Evolutionary conservation across 805 yeast genomes (phyloP), one percentile per base, ranked within the genome.

Genomic region (Lipomyces oligophaga): DNA sequence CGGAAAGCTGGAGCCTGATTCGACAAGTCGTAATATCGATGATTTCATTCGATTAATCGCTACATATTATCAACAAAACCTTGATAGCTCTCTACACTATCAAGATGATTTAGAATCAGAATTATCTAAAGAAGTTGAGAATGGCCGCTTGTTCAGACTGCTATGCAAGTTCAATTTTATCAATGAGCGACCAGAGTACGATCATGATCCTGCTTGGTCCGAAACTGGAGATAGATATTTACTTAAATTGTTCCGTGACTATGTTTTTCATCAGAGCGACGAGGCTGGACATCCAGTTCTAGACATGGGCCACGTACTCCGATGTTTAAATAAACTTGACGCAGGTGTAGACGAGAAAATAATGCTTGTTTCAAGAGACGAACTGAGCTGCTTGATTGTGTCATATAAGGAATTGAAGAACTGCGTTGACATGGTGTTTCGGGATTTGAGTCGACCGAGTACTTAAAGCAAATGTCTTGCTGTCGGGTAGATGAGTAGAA

Each of bases 281-380:
- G 89, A 83, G 42, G 65, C 66, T 20, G 96, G 96, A 11, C 75
- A 75, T 58, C 88, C 95, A 2, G 77, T 80, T 1, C 68, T 87
- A 47, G 96, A 93, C 65, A 70, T 93, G 58, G 81, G 88, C 0
- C 87, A 87, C 63, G 89, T 88, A 4, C 68, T 93, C 50, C 71
- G 78, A 40, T 78, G 83, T 58, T 69, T 93, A 60, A 90, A 90
- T 67, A 93, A 90, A 66, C 70, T 93, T 55, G 98, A 93, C 62
- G 94, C 90, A 4, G 97, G 97, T 1, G 75, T 83, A 27, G 88
- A 85, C 41, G 98, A 93, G 66, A 80, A 78, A 56, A 67, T 93
- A 13, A 69, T 89, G 63, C 73, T 93, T 42, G 86, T 87, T 0
- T 81, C 93, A 27, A 77, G 83, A 8, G 96, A 89, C 63, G 95